Conservation (phyloP, 768 basidiomycete genomes). For the Mycena rebaudengoi region DNA sequence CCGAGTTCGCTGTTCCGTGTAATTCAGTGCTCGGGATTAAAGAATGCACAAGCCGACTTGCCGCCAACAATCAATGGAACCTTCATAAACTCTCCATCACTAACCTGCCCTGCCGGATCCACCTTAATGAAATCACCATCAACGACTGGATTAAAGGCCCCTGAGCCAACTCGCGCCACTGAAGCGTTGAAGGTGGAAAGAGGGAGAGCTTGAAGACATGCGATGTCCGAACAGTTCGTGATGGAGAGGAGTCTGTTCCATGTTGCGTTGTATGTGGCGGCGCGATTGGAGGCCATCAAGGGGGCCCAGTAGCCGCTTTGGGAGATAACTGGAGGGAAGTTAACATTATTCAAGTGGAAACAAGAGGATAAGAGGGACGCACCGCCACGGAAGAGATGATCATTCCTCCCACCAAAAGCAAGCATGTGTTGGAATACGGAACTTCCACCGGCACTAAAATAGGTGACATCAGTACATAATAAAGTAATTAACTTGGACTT, state of each 20-base stretch:
- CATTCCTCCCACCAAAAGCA: slow-evolving; percentile 17
- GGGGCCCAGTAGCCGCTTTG: slow-evolving; percentile 17
- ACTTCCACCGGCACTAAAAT: slow-evolving; percentile 15
- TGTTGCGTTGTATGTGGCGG: slow-evolving; percentile 19
- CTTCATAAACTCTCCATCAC: slow-evolving; percentile 14
- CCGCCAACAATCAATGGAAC: slow-evolving; percentile 20
- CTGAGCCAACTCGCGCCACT: slow-evolving; percentile 19
- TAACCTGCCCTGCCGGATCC: slow-evolving; percentile 21
- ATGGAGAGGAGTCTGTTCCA: slow-evolving; percentile 21
- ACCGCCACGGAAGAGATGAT: slow-evolving; percentile 20
- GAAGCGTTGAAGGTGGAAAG: slow-evolving; percentile 20
- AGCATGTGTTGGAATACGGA: slow-evolving; percentile 21
- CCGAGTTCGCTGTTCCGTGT: slow-evolving; percentile 18
- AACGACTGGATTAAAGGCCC: slow-evolving; percentile 18
- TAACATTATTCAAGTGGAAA: slow-evolving; percentile 14
- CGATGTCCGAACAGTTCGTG: slow-evolving; percentile 20
- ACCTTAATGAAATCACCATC: slow-evolving; percentile 21
- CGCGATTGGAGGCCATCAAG: slow-evolving; percentile 19
- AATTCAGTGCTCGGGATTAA: slow-evolving; percentile 16
- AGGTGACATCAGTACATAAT: slow-evolving; percentile 15
- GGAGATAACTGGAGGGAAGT: slow-evolving; percentile 14
- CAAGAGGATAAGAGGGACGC: slow-evolving; percentile 16
- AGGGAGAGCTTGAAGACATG: slow-evolving; percentile 20
- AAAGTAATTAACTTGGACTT: slow-evolving; percentile 17
- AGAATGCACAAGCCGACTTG: slow-evolving; percentile 17